Percentiles rank a stretch among this genome's conserved stretches.
These are phyloP conservation scores for Rubia tinctorum DNA, from an alignment of 305 asterid genomes.

Conservation along the genomic window DNA sequence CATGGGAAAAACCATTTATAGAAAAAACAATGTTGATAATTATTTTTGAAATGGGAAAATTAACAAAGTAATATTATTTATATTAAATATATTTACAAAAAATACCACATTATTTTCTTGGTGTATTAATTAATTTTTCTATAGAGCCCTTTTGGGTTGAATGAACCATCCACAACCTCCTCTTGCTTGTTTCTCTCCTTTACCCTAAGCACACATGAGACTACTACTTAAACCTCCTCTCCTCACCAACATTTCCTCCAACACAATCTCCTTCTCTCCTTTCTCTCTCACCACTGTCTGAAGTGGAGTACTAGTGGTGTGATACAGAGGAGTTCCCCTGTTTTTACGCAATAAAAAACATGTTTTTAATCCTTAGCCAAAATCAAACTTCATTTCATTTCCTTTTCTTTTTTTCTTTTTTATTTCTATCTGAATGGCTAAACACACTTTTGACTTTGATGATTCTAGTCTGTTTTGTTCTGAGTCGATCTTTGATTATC, in stretches of 20 bases:
- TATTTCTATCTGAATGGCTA: not conserved
- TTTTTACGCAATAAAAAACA: constrained; percentile 27
- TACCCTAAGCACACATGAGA: constrained; percentile 57
- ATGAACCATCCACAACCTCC: constrained; percentile 5
- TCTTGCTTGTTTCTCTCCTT: constrained; percentile 32
- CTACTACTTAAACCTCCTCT: constrained; percentile 54
- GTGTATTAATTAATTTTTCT: not conserved
- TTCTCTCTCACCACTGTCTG: constrained; percentile 8
- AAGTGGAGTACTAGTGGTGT: constrained; percentile 14
- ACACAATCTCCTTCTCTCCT: constrained; percentile 20
- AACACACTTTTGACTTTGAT: constrained; percentile 31
- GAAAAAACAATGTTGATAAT: too few species aligned
- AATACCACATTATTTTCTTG: not conserved
- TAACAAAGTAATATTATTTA: too few species aligned
- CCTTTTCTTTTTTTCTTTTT: too few species aligned
- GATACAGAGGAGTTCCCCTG: too few species aligned
- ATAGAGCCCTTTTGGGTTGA: not conserved
- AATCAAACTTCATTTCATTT: not conserved
- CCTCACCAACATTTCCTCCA: constrained; percentile 35
- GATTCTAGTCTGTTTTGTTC: constrained; percentile 51
- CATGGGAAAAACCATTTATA: too few species aligned
- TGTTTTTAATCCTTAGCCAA: not conserved
- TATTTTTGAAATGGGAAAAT: too few species aligned
- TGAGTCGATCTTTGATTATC: constrained; percentile 46
- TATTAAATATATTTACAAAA: too few species aligned